These are phyloP conservation scores for Phalaenopsis equestris DNA, from an alignment of 106 monocot species.

Conservation along the genomic window DNA sequence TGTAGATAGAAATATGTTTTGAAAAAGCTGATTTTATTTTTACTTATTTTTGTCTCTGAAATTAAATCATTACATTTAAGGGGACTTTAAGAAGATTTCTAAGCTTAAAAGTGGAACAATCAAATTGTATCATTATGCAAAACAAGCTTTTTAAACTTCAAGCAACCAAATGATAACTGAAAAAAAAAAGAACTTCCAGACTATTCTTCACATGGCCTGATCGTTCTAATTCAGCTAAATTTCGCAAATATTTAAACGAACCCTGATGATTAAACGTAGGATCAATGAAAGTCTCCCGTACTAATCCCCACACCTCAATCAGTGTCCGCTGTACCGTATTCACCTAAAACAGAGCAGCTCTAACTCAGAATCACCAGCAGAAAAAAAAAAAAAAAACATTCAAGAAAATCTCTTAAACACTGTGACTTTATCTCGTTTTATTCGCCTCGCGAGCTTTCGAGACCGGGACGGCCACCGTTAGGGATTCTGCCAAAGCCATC, in stretches of 20 bases:
- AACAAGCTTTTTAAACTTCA: too few species aligned
- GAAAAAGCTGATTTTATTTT: too few species aligned
- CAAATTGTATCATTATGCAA: too few species aligned
- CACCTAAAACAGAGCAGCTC: constrained; percentile 34
- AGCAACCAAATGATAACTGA: too few species aligned
- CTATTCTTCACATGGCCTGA: too few species aligned
- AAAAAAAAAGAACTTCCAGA: too few species aligned
- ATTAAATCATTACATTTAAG: too few species aligned
- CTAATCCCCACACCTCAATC: constrained; percentile 92
- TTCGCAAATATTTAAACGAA: constrained; percentile 1
- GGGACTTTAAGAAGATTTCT: too few species aligned
- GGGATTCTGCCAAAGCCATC: constrained; percentile 61
- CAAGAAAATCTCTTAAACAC: not conserved
- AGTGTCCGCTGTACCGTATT: constrained; percentile 87
- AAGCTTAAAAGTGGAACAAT: too few species aligned
- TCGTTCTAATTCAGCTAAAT: too few species aligned
- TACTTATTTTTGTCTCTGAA: too few species aligned
- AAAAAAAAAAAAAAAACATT: not conserved
- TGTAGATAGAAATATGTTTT: too few species aligned
- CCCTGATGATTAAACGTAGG: constrained; percentile 99
- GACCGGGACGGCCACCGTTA: constrained; percentile 90
- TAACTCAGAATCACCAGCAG: constrained; percentile 1
- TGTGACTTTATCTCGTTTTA: not conserved
- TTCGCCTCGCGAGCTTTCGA: constrained; percentile 69
- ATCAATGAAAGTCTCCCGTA: constrained; percentile 92